Base-by-base conservation (phyloP, 1,139 yeast species). In the Diutina scorzettiae region DNA sequence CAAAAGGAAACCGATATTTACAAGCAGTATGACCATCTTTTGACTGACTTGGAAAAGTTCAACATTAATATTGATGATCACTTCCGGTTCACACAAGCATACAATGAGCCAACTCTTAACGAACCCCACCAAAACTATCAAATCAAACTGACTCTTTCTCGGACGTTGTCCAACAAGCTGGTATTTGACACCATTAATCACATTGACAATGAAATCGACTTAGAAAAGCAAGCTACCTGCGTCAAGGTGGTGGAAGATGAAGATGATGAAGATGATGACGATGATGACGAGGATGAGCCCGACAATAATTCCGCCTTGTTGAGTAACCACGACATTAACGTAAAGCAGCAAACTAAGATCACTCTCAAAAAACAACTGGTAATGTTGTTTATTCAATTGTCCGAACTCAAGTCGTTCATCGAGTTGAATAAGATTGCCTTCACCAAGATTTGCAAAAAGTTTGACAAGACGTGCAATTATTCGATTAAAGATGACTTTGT, bases 371-470 rank as follows among this genome's bases (percentile, higher is more conserved):
- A 81, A 55, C 69, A 86, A 45, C 60, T 81, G 3, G 72, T 79
- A 37, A 71, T 78, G 11, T 61, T 79, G 40, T 89, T 77, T 62
- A 89, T 91, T 9, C 68, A 76, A 20, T 64, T 87, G 30, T 79
- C 87, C n/a, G 96, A 89, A 58, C 69, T 89, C 51, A 79, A 82
- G 53, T 83, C 94, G 11, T 89, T 65, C 56, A 69, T 83, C 43
- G 95, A 86, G 53, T 68, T 89, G 51, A 89, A 89, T 65, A 73
- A 72, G 50, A 84, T 94, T 28, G 97, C 96, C 5, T 85, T 89
- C 61, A 73, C 83, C 40, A 89, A 89, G 60, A 89, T 87, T 41
- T 69, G 87, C 51, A 89, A 89, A 57, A 89, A 89, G 63, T 89
- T 84, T 57, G 96, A 89, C 60, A 89, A 89, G 57, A 79, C 84